These are phyloP conservation scores for Acacia confusa DNA, from an alignment of 306 rosid genomes.

Conservation along the genomic window DNA sequence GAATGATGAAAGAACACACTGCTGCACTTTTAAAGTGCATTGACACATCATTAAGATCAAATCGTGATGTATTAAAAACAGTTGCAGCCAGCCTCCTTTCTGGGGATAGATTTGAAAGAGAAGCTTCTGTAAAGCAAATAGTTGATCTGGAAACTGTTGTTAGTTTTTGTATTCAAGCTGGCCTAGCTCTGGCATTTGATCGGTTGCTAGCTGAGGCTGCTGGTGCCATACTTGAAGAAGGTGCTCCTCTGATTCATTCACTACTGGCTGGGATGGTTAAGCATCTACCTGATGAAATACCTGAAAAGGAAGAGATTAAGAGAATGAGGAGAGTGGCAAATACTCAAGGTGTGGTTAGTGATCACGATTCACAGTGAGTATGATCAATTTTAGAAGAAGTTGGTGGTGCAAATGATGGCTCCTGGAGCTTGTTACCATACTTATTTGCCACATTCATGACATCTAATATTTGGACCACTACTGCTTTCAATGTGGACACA, in stretches of 20 bases:
- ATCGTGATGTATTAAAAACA: constrained; percentile 82
- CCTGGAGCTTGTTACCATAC: constrained; percentile 95
- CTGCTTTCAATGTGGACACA: constrained; percentile 94
- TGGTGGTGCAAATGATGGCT: constrained; percentile 94
- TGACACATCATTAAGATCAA: constrained; percentile 85
- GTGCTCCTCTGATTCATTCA: constrained; percentile 87
- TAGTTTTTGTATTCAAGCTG: constrained; percentile 93
- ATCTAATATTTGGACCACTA: constrained; percentile 82
- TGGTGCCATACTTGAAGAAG: constrained; percentile 83
- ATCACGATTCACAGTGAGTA: constrained; percentile 89
- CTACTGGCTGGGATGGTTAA: constrained; percentile 73
- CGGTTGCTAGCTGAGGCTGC: constrained; percentile 84
- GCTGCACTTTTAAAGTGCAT: constrained; percentile 98
- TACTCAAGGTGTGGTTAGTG: constrained; percentile 63
- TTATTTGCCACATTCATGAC: constrained; percentile 94
- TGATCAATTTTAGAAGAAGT: constrained; percentile 89
- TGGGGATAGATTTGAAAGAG: constrained; percentile 88
- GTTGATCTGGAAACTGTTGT: constrained; percentile 85
- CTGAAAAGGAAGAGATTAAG: constrained; percentile 79
- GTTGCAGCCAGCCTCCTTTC: constrained; percentile 84
- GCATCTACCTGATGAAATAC: constrained; percentile 80
- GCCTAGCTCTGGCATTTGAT: constrained; percentile 87
- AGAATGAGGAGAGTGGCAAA: constrained; percentile 85
- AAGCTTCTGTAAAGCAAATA: constrained; percentile 80
- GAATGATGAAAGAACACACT: constrained; percentile 94